Evolutionary conservation across 768 basidiomycete species (phyloP).

Genomic region (Leccinum subtestaceum): DNA sequence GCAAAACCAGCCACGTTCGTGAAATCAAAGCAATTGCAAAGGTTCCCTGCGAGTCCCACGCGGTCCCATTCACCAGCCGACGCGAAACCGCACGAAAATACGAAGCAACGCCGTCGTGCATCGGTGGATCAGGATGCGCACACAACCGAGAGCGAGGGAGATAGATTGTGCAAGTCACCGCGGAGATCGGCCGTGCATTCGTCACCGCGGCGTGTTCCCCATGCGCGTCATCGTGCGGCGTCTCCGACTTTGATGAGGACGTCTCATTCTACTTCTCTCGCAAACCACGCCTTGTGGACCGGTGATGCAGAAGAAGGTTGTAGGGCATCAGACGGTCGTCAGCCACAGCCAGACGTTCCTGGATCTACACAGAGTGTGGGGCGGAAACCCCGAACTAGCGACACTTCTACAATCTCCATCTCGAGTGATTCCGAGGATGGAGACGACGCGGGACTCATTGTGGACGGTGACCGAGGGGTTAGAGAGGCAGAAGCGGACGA

Average conservation of each 20-base stretch:
- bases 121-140: slow-evolving; percentile 7
- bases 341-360: background rate
- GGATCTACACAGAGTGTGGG: background rate
- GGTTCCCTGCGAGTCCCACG: slow-evolving; percentile 18
- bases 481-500: background rate
- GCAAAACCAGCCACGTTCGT: background rate
- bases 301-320: background rate
- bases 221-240: background rate
- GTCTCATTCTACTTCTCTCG: background rate
- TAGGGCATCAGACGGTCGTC: background rate
- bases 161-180: slow-evolving; percentile 20
- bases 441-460: background rate
- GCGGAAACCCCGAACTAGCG: too few relatives aligned
- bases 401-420: too few relatives aligned
- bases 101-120: slow-evolving; percentile 1
- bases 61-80: background rate
- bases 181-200: slow-evolving; percentile 25
- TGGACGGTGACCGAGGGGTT: background rate
- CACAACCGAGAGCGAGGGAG: slow-evolving; percentile 4
- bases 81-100: background rate
- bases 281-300: background rate
- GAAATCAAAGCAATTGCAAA: background rate
- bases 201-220: slow-evolving; percentile 20
- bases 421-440: slow-evolving; percentile 23
- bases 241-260: slow-evolving; percentile 14